Evolutionary conservation across 441 rosid genomes (phyloP).

Genomic region (Mallotus japonicus): DNA sequence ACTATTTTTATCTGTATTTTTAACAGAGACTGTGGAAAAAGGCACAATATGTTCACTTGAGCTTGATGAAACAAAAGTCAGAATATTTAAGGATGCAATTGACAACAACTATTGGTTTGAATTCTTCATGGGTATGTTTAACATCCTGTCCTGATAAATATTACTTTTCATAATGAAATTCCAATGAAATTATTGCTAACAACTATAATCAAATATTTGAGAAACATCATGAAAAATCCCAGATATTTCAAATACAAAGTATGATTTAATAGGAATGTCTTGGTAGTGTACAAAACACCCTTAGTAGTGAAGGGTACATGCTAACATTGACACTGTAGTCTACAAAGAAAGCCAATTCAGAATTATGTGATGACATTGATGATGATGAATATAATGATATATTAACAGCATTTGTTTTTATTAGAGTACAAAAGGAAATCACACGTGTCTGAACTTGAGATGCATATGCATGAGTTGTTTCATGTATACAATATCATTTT

Average conservation of each 20-base stretch:
- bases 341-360: not conserved
- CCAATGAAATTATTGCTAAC: not conserved
- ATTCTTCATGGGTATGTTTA: conserved; percentile 85
- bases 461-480: not conserved
- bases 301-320: not conserved
- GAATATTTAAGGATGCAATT: conserved; percentile 83
- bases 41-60: conserved; percentile 56
- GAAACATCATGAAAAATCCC: not conserved
- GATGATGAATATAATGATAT: not conserved
- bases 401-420: not conserved
- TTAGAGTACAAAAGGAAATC: not conserved
- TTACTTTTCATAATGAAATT: not conserved
- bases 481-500: not conserved
- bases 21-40: conserved; percentile 68
- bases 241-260: not conserved
- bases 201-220: not conserved
- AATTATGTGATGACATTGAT: not conserved
- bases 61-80: conserved; percentile 67
- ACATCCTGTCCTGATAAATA: conserved; percentile 8
- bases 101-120: conserved; percentile 95
- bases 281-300: not conserved
- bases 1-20: not conserved
- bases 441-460: not conserved
- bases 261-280: not conserved
- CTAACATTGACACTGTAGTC: not conserved